Conservation (phyloP, 495 filamentous ascomycete genomes). For the Eremomyces bilateralis region DNA sequence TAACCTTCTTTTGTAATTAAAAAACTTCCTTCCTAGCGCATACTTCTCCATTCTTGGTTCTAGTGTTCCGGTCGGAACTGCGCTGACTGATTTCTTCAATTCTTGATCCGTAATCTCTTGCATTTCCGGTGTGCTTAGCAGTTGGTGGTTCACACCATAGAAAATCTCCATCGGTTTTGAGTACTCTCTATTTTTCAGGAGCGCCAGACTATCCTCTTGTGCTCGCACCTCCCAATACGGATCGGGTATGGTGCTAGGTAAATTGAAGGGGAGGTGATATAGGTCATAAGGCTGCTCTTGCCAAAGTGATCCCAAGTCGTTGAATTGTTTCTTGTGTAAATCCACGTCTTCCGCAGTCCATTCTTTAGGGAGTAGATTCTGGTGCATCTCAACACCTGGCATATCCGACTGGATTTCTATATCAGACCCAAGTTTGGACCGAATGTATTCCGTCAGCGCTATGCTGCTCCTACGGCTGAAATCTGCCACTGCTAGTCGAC, state of each 20-base stretch:
- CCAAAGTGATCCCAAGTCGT: neutral
- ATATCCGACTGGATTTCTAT: neutral
- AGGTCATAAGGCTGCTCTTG: neutral
- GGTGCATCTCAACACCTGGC: neutral
- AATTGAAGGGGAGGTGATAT: neutral
- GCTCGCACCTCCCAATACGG: neutral
- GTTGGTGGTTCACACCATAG: neutral
- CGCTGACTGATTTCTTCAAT: slow-evolving; percentile 1
- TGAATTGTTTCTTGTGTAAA: neutral
- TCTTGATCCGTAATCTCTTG: slow-evolving; percentile 1
- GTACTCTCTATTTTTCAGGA: neutral
- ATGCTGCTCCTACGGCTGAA: neutral
- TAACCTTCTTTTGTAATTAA: slow-evolving; percentile 2
- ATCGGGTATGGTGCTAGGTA: neutral
- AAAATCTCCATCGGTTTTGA: neutral
- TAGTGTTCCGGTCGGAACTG: slow-evolving; percentile 1
- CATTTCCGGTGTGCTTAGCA: neutral
- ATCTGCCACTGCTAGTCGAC: neutral
- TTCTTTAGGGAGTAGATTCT: neutral
- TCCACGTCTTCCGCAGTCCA: neutral
- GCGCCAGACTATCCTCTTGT: neutral
- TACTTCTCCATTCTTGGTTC: slow-evolving; percentile 2
- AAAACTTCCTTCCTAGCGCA: slow-evolving; percentile 1
- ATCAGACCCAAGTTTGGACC: neutral
- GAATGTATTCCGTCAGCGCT: neutral